Conservation (phyloP, 495 filamentous ascomycete species). For the Podospora didyma region DNA sequence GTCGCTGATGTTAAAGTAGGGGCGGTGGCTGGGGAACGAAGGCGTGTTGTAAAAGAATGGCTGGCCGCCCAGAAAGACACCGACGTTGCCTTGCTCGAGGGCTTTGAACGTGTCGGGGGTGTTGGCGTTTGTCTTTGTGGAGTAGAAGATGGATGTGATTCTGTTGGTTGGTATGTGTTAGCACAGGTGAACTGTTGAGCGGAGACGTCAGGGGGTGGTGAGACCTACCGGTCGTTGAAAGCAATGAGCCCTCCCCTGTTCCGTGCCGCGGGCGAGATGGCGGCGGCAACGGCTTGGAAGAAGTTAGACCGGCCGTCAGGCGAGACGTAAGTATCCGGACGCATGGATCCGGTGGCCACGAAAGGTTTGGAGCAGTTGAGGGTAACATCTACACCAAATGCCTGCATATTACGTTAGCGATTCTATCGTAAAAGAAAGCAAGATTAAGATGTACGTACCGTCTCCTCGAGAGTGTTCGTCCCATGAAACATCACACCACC, state of each 20-base stretch:
- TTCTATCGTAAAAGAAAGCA: neutral
- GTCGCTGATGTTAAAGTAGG: conserved; percentile 29
- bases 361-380: conserved; percentile 48
- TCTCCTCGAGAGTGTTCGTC: conserved; percentile 49
- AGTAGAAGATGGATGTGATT: conserved; percentile 43
- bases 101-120: conserved; percentile 50
- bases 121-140: conserved; percentile 48
- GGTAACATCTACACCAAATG: conserved; percentile 46
- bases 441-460: conserved; percentile 12
- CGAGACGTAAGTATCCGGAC: conserved; percentile 45
- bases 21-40: conserved; percentile 32
- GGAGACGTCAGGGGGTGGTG: too few relatives aligned
- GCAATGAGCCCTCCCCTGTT: conserved; percentile 44
- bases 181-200: too few relatives aligned
- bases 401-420: neutral
- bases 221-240: conserved; percentile 36
- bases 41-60: conserved; percentile 44
- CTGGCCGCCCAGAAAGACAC: conserved; percentile 38
- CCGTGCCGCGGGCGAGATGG: conserved; percentile 28
- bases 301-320: conserved; percentile 48
- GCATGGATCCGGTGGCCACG: conserved; percentile 46
- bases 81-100: conserved; percentile 42
- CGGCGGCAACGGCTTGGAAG: conserved; percentile 44
- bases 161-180: conserved; percentile 16
- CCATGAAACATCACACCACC: conserved; percentile 49